Base-by-base conservation (phyloP, 2,329 filamentous ascomycete genomes). In the Aspergillus novofumigatus region DNA sequence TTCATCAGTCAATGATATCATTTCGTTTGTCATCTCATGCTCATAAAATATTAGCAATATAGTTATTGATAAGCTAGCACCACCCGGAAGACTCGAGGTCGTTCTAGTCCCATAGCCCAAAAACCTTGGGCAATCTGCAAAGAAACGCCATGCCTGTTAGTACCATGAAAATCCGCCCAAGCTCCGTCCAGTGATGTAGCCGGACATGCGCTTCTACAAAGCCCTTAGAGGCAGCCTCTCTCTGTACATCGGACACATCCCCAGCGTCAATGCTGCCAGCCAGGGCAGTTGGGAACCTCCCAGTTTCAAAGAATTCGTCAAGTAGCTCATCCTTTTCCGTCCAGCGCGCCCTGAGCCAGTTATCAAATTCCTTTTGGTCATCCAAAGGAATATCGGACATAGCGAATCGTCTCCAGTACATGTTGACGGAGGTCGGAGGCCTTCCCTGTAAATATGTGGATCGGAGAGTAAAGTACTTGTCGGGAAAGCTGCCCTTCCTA, bases 361-460 rank as follows among this genome's bases (percentile, higher is more conserved):
- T 67, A 56, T 95, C 91, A 67, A 99, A 99, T 6, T 83, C 80
- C 44, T 88, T 83, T 17, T 83, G 81, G 64, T 88, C 84, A 32
- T 91, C 82, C 9, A 96, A 82, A 0, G 93, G 93, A 47, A 99
- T 96, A 21, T 91, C 86, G 23, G 83, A 82, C 14, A 97, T 72
- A 35, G 84, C 83, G 75, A 96, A 97, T 9, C 92, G 86, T 53
- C 94, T 86, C 91, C 93, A 99, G 75, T 96, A 89, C 80, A 97
- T 92, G 75, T 97, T 97, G 67, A 97, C 92, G 1, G 92, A 96
- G 72, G 92, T 96, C 1, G 93, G 94, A 0, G 92, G 88, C 1
- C 90, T 86, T 11, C 94, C 92, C 72, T 94, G 86, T 61, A 97
- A 87, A 70, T 94, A 96, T 3, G 91, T 95, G 51, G 92, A 92